Evolutionary conservation across 352 stramenopile species (phyloP).

Genomic region (Pythium coloratum): DNA sequence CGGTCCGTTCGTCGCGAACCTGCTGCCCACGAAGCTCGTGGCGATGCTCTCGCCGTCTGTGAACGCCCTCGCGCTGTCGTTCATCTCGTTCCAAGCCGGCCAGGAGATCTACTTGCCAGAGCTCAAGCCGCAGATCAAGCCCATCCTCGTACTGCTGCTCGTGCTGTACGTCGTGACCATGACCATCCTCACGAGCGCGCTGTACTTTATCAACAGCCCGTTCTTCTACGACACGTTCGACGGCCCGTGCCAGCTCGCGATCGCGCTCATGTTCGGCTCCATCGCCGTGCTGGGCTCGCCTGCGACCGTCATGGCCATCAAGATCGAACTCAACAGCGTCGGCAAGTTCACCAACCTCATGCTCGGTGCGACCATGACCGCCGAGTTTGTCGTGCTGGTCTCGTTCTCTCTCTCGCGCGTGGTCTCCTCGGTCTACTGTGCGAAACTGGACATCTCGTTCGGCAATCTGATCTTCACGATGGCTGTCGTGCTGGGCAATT

Average conservation of each 20-base stretch:
- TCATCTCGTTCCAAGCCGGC: slow-evolving; percentile 78
- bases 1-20: slow-evolving; percentile 56
- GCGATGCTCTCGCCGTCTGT: slow-evolving; percentile 51
- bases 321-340: slow-evolving; percentile 76
- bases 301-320: slow-evolving; percentile 73
- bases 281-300: slow-evolving; percentile 69
- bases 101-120: slow-evolving; percentile 78
- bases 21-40: slow-evolving; percentile 41
- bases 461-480: slow-evolving; percentile 60
- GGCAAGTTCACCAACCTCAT: slow-evolving; percentile 76
- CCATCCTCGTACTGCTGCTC: slow-evolving; percentile 50
- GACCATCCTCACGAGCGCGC: slow-evolving; percentile 46
- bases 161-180: slow-evolving; percentile 64
- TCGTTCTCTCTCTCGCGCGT: slow-evolving; percentile 70
- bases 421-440: slow-evolving; percentile 61
- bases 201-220: slow-evolving; percentile 39
- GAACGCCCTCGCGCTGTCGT: slow-evolving; percentile 63
- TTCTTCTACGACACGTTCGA: slow-evolving; percentile 67
- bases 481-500: slow-evolving; percentile 51
- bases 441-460: slow-evolving; percentile 48
- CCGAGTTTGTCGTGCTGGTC: slow-evolving; percentile 72
- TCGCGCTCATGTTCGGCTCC: slow-evolving; percentile 73
- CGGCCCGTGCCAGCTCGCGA: slow-evolving; percentile 54
- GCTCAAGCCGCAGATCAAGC: slow-evolving; percentile 58
- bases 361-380: slow-evolving; percentile 66